Conservation (phyloP, 106 monocot genomes). For the Allium sativum region DNA sequence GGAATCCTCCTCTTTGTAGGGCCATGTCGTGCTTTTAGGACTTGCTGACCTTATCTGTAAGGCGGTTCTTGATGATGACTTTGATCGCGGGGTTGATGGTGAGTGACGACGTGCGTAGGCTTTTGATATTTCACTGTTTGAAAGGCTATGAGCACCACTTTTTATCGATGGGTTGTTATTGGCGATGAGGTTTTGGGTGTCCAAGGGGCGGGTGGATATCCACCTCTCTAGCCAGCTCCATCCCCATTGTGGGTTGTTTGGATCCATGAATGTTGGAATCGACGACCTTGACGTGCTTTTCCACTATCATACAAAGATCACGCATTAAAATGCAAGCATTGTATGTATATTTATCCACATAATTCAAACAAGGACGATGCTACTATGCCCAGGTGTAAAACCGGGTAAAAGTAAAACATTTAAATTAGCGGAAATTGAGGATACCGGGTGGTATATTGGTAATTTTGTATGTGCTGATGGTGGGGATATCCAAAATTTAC, state of each 20-base stretch:
- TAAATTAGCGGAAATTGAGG: too few species aligned
- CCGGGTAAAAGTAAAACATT: too few species aligned
- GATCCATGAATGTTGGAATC: slow-evolving; percentile 56
- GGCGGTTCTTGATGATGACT: slow-evolving; percentile 5
- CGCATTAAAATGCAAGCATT: not conserved
- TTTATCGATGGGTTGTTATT: slow-evolving; percentile 6
- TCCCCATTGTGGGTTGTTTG: slow-evolving; percentile 67
- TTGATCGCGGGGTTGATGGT: slow-evolving; percentile 45
- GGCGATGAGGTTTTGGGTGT: slow-evolving; percentile 15
- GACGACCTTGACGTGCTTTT: slow-evolving; percentile 40
- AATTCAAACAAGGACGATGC: too few species aligned
- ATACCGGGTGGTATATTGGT: too few species aligned
- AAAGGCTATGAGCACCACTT: slow-evolving; percentile 8
- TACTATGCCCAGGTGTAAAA: too few species aligned
- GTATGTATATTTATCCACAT: not conserved
- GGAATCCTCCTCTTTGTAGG: slow-evolving; percentile 36
- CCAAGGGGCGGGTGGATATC: slow-evolving; percentile 86
- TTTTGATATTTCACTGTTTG: slow-evolving; percentile 14
- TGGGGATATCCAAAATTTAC: too few species aligned
- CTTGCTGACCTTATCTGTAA: slow-evolving; percentile 37
- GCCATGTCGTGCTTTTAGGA: slow-evolving; percentile 10
- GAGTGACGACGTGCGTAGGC: slow-evolving; percentile 24
- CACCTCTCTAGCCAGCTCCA: slow-evolving; percentile 99
- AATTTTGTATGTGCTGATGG: too few species aligned
- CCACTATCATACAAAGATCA: slow-evolving; percentile 32